Base-by-base conservation (phyloP, 768 basidiomycete species). In the Lactarius sp. region DNA sequence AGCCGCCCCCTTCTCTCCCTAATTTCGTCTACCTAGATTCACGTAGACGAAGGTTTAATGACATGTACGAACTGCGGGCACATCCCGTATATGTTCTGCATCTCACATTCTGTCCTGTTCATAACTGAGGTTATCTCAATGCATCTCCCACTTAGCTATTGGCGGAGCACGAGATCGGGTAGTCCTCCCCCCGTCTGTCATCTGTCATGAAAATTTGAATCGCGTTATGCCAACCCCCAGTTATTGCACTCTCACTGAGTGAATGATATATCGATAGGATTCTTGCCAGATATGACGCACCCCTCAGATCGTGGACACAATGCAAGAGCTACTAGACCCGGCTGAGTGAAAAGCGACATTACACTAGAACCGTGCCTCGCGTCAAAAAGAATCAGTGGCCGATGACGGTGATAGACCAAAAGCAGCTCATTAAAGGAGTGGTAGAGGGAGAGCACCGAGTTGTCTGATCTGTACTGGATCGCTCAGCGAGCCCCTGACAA, bases 1-100 rank as follows among this genome's bases (percentile, higher is more conserved):
- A 27, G 22, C 22, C 22, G 1, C 22, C 52, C 37, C 10, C 20
- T 34, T 52, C 22, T 56, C 13, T 47, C 47, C 42, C 59, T 20
- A 12, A 31, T 49, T 46, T 20, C 8, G n/a, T n/a, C 51, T 41
- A 27, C n/a, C 6, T 70, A 97, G 95, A 90, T 96, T 53, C 92
- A 96, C 68, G 80, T 98, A 12, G 85, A 92, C 69, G 94, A 97
- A 75, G 96, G 96, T 3, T 77, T 80, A 7, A 97, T 99, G 96
- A 82, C 87, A 37, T 98, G 96, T 74, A 88, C 90, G 22, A 93
- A 91, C 68, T 98, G 96, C 77, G 82, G 81, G 22, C 96, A 98
- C 69, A 98, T 99, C 66, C 94, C 96, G 6, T 98, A 98, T 79
- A 98, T 98, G 96, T 95, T 95, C 50, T 18, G 50, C 41, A 46